phyloP scores from a whole-genome alignment of 2,329 filamentous ascomycete species.

The Trichophyton simii region DNA sequence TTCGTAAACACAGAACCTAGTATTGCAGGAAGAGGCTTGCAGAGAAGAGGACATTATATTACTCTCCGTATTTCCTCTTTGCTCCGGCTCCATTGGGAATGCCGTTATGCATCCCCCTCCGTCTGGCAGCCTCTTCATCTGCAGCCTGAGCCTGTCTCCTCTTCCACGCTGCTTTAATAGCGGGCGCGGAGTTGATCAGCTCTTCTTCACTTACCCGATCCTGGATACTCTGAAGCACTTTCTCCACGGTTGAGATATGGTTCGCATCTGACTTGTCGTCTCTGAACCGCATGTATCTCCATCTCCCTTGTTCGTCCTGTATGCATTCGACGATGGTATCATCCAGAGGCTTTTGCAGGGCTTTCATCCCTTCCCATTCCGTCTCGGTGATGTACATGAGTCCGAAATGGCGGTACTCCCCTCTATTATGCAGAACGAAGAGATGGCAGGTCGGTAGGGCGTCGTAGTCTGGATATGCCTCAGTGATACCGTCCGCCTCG shows the following conservation, averaged over 20 bases:
- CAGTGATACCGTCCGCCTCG: conserved; percentile 50
- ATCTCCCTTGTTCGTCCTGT: conserved; percentile 59
- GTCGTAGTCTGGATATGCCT: conserved; percentile 65
- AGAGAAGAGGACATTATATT: conserved; percentile 3
- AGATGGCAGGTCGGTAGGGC: conserved; percentile 62
- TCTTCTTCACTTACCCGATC: conserved; percentile 77
- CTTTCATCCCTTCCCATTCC: conserved; percentile 78
- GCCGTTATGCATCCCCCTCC: conserved; percentile 14
- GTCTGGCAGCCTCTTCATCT: conserved; percentile 14
- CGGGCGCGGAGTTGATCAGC: conserved; percentile 53
- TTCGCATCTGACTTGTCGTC: conserved; percentile 91
- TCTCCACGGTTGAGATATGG: conserved; percentile 69
- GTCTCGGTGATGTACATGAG: conserved; percentile 56
- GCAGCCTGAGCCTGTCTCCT: conserved; percentile 36
- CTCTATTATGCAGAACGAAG: conserved; percentile 53
- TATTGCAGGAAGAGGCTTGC: neutral
- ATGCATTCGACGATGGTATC: conserved; percentile 84
- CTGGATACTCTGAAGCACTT: conserved; percentile 78
- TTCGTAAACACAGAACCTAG: neutral
- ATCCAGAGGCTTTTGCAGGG: conserved; percentile 60
- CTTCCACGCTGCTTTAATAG: conserved; percentile 76
- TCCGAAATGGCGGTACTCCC: conserved; percentile 53
- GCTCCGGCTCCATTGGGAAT: conserved; percentile 23
- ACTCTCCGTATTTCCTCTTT: conserved; percentile 33
- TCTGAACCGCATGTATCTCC: conserved; percentile 79